Evolutionary conservation across 768 basidiomycete species (phyloP).

Genomic region (Tricholoma sp.): DNA sequence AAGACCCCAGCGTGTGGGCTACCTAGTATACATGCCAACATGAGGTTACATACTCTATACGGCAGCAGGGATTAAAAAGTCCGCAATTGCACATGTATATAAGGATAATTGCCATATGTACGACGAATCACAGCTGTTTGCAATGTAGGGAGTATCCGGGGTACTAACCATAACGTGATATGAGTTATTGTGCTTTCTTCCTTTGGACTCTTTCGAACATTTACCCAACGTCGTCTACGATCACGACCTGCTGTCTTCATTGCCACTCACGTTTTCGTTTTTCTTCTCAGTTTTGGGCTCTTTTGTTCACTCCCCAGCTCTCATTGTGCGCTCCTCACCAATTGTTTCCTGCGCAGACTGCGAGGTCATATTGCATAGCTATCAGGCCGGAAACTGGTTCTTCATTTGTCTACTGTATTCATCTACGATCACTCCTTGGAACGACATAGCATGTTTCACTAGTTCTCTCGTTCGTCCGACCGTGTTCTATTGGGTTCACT

Average conservation of each 20-base stretch:
- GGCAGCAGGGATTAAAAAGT: no score
- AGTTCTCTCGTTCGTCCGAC: constrained; percentile 3
- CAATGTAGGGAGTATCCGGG: constrained; percentile 1
- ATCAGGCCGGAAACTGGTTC: constrained; percentile 17
- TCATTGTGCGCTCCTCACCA: background rate
- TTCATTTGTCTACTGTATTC: constrained; percentile 9
- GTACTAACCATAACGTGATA: constrained; percentile 8
- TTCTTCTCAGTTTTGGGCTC: background rate
- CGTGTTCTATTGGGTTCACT: constrained; percentile 3
- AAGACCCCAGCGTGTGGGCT: constrained; percentile 3
- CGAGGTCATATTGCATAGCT: background rate
- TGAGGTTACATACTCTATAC: no score
- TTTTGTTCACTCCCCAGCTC: background rate
- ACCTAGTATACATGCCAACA: no score
- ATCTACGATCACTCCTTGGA: constrained; percentile 6
- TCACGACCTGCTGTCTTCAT: constrained; percentile 3
- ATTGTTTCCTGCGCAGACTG: background rate
- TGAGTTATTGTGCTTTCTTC: constrained; percentile 4
- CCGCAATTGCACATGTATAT: background rate
- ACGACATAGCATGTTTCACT: constrained; percentile 15
- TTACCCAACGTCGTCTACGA: constrained; percentile 9
- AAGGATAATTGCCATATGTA: background rate
- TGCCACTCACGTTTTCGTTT: background rate
- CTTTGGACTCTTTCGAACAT: background rate
- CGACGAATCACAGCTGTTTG: background rate